A percentile compares a stretch with the other conserved stretches of the same genome.
These are phyloP conservation scores for Omphalotus olearius DNA, from an alignment of 1,284 basidiomycete genomes.

Conservation along the genomic window DNA sequence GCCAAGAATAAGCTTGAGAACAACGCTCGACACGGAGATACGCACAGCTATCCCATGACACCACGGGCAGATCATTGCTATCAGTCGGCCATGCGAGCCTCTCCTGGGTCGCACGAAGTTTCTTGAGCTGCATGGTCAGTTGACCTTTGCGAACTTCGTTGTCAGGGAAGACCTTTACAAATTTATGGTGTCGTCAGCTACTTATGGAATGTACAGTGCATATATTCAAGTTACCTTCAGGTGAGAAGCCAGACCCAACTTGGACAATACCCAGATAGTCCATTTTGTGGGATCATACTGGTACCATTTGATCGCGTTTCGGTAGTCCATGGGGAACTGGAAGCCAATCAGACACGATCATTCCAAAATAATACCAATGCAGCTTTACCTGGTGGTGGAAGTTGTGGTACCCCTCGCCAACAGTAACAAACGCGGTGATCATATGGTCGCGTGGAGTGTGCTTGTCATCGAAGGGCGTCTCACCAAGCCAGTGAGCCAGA, in stretches of 20 bases:
- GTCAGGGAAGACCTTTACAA: slow-evolving; percentile 72
- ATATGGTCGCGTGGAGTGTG: slow-evolving; percentile 89
- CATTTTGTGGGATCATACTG: slow-evolving; percentile 91
- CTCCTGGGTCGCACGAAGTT: slow-evolving; percentile 69
- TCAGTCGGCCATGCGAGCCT: slow-evolving; percentile 78
- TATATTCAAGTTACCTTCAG: slow-evolving; percentile 54
- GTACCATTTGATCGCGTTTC: slow-evolving; percentile 91
- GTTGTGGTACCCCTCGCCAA: slow-evolving; percentile 96
- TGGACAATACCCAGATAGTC: slow-evolving; percentile 74
- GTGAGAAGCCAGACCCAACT: slow-evolving; percentile 78
- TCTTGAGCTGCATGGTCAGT: slow-evolving; percentile 90
- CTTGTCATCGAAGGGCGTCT: slow-evolving; percentile 92
- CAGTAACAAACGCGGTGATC: slow-evolving; percentile 82
- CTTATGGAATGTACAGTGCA: neutral
- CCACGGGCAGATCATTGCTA: slow-evolving; percentile 71
- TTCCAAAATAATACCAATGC: neutral
- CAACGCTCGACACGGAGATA: slow-evolving; percentile 12
- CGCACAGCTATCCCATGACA: slow-evolving; percentile 84
- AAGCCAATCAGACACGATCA: neutral
- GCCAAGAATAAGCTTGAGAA: slow-evolving; percentile 13
- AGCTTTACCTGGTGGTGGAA: slow-evolving; percentile 69
- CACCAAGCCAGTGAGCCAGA: slow-evolving; percentile 91
- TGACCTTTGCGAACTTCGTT: slow-evolving; percentile 92
- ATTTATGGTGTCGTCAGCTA: neutral
- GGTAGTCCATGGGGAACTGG: slow-evolving; percentile 90